Evolutionary conservation across 192 early-diverging fungal species (phyloP), one percentile per base, ranked within the genome.

Genomic region (Rhizophagus sp.): DNA sequence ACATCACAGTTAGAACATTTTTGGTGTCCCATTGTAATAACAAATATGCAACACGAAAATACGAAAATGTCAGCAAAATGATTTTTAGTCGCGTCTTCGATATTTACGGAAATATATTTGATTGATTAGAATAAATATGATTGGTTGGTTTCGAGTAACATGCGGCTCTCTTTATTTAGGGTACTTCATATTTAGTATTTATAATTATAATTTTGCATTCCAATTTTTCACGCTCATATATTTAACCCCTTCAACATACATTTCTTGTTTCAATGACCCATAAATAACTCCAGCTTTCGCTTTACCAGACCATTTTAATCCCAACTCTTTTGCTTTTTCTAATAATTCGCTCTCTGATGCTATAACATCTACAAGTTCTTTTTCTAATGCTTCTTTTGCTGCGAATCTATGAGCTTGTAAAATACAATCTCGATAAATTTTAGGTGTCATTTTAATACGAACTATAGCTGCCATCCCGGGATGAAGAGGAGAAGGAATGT

Each of bases 401-500:
- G 81, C 86, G 81, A 90, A 93, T 15, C 90, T 82, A 41, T 89
- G 88, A 27, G 87, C 92, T 47, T 85, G 85, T 6, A 94, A 83
- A 34, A 93, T 84, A 71, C 90, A 88, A 76, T 93, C 85, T 50
- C 93, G 88, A 84, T 88, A 86, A n/a, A 84, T 71, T 73, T 85
- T 84, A 3, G 89, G 92, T 0, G 85, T 80, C 34, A 91, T 83
- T 83, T 93, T 94, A 81, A 86, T 85, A 39, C 88, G 89, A 47
- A 94, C 81, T 17, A 94, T 81, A 0, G 89, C 90, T 0, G 89
- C 89, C 93, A 94, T 93, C 3, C 92, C 93, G 5, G 92, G 86
- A 44, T 87, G 85, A 10, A 93, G 80, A 50, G 91, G 89, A 24
- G 91, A 84, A 62, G 90, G 89, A 39, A 94, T 83, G 76, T 94